phyloP scores from a whole-genome alignment of 1,284 basidiomycete genomes.

The Cystobasidium slooffiae region DNA sequence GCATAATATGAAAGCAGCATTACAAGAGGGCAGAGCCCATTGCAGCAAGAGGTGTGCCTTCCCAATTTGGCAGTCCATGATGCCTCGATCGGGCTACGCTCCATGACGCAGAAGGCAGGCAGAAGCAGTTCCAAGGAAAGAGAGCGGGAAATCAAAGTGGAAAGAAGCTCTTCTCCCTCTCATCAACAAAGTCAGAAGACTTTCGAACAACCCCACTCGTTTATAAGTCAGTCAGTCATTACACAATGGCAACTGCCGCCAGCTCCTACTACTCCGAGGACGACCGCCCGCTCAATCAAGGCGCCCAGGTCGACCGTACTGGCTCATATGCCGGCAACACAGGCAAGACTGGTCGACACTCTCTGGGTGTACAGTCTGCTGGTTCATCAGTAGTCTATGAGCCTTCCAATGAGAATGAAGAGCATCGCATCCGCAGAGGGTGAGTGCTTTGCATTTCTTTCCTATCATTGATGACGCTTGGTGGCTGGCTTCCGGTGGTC shows the following conservation, averaged over 20 bases:
- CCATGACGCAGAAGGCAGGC: conserved; percentile 19
- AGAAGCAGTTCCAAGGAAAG: not conserved
- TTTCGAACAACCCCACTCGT: not conserved
- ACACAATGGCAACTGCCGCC: conserved; percentile 28
- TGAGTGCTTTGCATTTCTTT: not conserved
- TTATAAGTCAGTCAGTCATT: no score
- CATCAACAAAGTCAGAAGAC: not conserved
- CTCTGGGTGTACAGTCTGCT: conserved; percentile 7
- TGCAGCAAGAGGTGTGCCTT: not conserved
- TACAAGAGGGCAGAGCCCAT: not conserved
- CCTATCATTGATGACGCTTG: not conserved
- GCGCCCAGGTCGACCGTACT: conserved; percentile 8
- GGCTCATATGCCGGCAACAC: conserved; percentile 17
- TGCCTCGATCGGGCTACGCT: not conserved
- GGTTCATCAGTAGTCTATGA: conserved; percentile 26
- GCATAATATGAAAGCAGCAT: not conserved
- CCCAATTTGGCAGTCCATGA: conserved; percentile 5
- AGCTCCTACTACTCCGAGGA: conserved; percentile 30
- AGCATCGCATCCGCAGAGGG: conserved; percentile 27
- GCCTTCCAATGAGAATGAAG: conserved; percentile 19
- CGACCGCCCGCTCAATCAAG: conserved; percentile 16
- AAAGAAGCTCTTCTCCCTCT: not conserved
- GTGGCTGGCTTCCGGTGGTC: not conserved
- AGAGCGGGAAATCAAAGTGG: not conserved
- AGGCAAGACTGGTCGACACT: conserved; percentile 2